Base-by-base conservation (phyloP, 257 asterid species). In the Paraleonurus japonicus region DNA sequence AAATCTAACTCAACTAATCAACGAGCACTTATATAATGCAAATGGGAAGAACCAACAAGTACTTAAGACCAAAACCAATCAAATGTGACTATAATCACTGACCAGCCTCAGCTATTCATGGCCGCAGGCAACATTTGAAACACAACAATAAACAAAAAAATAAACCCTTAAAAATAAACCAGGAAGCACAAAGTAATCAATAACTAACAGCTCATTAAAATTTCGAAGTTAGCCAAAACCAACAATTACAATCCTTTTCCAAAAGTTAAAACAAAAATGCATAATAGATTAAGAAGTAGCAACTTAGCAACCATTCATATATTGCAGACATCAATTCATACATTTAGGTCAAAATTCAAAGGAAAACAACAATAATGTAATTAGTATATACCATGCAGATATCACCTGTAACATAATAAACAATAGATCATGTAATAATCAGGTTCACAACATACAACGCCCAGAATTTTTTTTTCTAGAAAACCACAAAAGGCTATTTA, bases 41-140 rank as follows among this genome's bases (percentile, higher is more conserved):
- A 70, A 65, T 23, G 15, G 50, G 32, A 69, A 39, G 48, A 41
- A 24, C 61, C 41, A 73, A 27, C 27, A 39, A 27, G 26, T 2
- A 28, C 47, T 61, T 23, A 50, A 75, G 67, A 19, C 35, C 50
- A 65, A 76, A 33, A 61, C 27, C 27, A 19, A 53, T 19, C 26
- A 53, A 53, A 20, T 53, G 27, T 45, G 33, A 66, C 61, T 72
- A 32, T 68, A 28, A 41, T 54, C 62, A 22, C 3, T 33, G 30
- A 61, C 55, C 62, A 73, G 35, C 57, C 58, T 77, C 48, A 64
- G 50, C 51, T 64, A 65, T 70, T 43, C 69, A 62, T 47, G 4
- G 28, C 59, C 63, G 32, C 32, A 63, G n/a, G 58, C 50, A 74
- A 64, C 20, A 39, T 22, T 30, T 73, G 26, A 70, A 48, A 60